Evolutionary conservation across 2,329 filamentous ascomycete species (phyloP).

Genomic region (Stachybotrys echinatus): DNA sequence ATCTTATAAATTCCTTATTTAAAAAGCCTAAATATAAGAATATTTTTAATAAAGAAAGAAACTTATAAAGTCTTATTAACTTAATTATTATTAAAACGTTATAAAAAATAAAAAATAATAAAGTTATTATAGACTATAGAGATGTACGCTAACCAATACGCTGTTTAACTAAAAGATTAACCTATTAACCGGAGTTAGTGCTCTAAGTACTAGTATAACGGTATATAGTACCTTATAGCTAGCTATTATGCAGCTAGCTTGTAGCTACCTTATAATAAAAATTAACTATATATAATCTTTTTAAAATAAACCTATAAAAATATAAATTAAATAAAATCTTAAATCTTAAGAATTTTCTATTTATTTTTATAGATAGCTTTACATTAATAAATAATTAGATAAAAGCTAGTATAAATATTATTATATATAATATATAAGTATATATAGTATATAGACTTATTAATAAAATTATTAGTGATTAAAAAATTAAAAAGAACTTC

Average conservation of each 20-base stretch:
- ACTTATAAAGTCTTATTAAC: too few relatives aligned
- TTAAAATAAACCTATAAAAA: background rate
- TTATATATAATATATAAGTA: background rate
- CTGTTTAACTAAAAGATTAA: too few relatives aligned
- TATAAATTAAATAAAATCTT: background rate
- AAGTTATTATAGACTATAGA: background rate
- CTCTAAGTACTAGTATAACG: too few relatives aligned
- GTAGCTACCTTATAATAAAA: too few relatives aligned
- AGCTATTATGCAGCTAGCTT: too few relatives aligned
- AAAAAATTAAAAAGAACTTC: background rate
- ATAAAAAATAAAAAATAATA: background rate
- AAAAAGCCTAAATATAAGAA: too few relatives aligned
- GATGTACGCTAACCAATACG: too few relatives aligned
- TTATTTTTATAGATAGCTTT: constrained; percentile 1
- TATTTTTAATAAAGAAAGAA: too few relatives aligned
- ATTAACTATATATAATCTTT: background rate
- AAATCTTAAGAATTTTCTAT: background rate
- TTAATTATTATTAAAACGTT: background rate
- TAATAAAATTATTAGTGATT: background rate
- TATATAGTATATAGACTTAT: background rate
- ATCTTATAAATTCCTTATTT: too few relatives aligned
- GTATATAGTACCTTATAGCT: too few relatives aligned
- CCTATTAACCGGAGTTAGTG: background rate
- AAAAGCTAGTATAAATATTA: background rate
- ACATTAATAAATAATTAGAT: background rate